phyloP scores from a whole-genome alignment of 768 basidiomycete species.

The Terana coerulea region DNA sequence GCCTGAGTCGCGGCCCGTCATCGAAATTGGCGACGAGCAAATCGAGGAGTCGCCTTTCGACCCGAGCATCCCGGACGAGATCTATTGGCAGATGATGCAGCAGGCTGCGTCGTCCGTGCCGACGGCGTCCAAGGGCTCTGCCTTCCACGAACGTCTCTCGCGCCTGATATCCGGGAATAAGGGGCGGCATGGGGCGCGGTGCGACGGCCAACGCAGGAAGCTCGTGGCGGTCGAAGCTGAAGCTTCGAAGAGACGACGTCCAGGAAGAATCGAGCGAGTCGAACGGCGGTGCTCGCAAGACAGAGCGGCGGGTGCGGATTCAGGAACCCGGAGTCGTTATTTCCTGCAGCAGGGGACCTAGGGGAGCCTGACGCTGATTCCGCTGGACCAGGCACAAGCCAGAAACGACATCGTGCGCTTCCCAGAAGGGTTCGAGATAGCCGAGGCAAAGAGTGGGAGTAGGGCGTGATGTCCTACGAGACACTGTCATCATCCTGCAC shows the following conservation, averaged over 20 bases:
- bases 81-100: background rate
- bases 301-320: background rate
- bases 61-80: conserved; percentile 11
- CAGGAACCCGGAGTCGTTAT: conserved; percentile 5
- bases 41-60: conserved; percentile 14
- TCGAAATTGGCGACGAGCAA: conserved; percentile 8
- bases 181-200: no score
- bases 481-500: no score
- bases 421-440: conserved; percentile 15
- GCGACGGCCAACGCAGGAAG: no score
- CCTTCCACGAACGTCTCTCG: background rate
- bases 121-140: background rate
- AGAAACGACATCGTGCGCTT: conserved; percentile 6
- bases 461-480: background rate
- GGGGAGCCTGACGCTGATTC: conserved; percentile 5
- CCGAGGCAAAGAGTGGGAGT: background rate
- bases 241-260: no score
- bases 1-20: background rate
- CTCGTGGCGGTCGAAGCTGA: no score
- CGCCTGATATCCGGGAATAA: no score
- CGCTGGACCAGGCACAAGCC: conserved; percentile 10
- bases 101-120: background rate
- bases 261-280: no score
- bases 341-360: background rate
- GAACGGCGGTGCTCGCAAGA: no score